Conservation (phyloP, 1,139 yeast species). For the Suhomyces taliae region DNA sequence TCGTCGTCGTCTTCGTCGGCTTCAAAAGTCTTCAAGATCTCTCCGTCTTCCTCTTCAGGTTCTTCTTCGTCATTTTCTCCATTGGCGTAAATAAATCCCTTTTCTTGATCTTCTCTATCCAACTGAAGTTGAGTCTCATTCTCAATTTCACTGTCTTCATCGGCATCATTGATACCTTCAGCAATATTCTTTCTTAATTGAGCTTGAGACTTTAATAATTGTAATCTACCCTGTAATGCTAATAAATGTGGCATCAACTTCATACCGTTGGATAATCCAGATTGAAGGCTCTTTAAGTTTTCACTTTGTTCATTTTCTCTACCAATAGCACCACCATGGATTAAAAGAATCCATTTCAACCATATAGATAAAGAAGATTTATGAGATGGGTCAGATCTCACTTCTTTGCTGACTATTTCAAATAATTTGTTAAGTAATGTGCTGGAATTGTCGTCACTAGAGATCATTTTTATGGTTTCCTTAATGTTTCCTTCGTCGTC, state of each 20-base stretch:
- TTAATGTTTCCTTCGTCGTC: slow-evolving; percentile 36
- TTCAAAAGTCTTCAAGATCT: slow-evolving; percentile 6
- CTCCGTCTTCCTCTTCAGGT: slow-evolving; percentile 14
- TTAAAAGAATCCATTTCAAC: slow-evolving; percentile 51
- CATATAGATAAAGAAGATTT: slow-evolving; percentile 38
- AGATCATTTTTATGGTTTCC: slow-evolving; percentile 29
- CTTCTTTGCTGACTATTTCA: slow-evolving; percentile 30
- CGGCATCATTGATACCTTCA: slow-evolving; percentile 11
- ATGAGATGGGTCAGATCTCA: slow-evolving; percentile 36
- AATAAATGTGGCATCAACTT: slow-evolving; percentile 39
- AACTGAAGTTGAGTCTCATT: slow-evolving; percentile 13
- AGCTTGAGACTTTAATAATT: slow-evolving; percentile 41
- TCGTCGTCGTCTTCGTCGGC: slow-evolving; percentile 21
- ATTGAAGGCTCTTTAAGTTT: slow-evolving; percentile 32
- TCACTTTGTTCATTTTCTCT: slow-evolving; percentile 31
- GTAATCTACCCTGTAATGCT: slow-evolving; percentile 46
- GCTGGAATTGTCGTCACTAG: slow-evolving; percentile 18
- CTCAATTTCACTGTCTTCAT: slow-evolving; percentile 26
- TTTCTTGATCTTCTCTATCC: slow-evolving; percentile 19
- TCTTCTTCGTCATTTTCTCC: slow-evolving; percentile 44
- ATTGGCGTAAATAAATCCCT: slow-evolving; percentile 34
- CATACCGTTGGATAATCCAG: slow-evolving; percentile 30
- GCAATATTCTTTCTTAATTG: slow-evolving; percentile 31
- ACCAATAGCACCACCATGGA: slow-evolving; percentile 45
- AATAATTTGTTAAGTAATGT: slow-evolving; percentile 30